Evolutionary conservation across 2,329 filamentous ascomycete species (phyloP).

Genomic region (Sclerotinia minor): DNA sequence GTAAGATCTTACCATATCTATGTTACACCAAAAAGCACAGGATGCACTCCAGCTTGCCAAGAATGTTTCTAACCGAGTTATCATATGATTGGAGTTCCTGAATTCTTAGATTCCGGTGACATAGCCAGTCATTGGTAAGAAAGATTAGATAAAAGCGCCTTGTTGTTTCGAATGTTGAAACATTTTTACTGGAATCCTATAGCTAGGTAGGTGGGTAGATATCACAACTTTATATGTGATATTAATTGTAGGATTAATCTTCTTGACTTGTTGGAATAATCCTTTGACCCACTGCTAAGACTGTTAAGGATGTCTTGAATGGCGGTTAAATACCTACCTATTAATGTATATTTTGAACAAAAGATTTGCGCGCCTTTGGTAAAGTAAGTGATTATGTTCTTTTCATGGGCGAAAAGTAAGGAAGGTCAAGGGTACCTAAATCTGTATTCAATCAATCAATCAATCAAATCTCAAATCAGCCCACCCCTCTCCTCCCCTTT

Average conservation of each 20-base stretch:
- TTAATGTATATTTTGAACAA: not conserved
- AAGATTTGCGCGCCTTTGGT: not conserved
- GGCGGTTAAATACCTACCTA: conserved; percentile 6
- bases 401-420: not conserved
- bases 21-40: not conserved
- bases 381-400: too few relatives aligned
- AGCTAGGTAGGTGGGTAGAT: too few relatives aligned
- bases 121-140: not conserved
- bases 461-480: conserved; percentile 9
- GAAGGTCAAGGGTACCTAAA: too few relatives aligned
- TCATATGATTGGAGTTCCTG: conserved; percentile 3
- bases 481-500: not conserved
- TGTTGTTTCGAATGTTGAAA: not conserved
- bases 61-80: not conserved
- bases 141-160: not conserved
- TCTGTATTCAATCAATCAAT: not conserved
- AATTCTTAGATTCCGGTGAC: not conserved
- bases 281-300: not conserved
- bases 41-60: not conserved
- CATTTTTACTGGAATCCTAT: too few relatives aligned
- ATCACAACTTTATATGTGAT: too few relatives aligned
- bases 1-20: not conserved
- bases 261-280: not conserved
- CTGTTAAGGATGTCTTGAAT: not conserved
- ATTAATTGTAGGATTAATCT: not conserved